Evolutionary conservation across 2,329 filamentous ascomycete genomes (phyloP), one percentile per base, ranked within the genome.

Genomic region (Colletotrichum chrysophilum): DNA sequence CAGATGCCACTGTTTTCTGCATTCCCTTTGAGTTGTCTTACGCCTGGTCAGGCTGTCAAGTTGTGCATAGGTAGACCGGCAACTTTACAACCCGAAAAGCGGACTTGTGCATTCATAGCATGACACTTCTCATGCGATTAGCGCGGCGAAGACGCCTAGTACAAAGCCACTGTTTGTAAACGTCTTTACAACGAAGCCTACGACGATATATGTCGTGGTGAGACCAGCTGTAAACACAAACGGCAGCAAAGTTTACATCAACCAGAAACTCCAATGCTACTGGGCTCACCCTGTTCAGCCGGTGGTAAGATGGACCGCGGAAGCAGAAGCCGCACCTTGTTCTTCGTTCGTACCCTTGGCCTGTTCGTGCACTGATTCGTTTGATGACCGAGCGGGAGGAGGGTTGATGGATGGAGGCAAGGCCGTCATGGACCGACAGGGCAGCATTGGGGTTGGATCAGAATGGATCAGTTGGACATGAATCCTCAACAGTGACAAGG

Each of bases 361-460:
- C 61, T 66, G 68, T 60, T 32, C 62, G 62, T 56, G 72, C 72
- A 75, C 72, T 75, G 62, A 62, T 67, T 72, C 32, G 56, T 72
- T 66, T 64, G 72, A 72, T 75, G 72, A 71, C 71, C 67, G 52
- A 75, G 36, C 69, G 62, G 58, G 69, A 38, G 52, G 36, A 72
- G 69, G 55, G 36, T 58, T 62, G 71, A 43, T 56, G 43, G 71
- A 70, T n/a, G 58, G 66, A 48, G 48, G 24, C 28, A 71, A 32
- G 32, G 48, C 36, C 38, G 26, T 48, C 28, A 69, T 62, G 36
- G 36, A 55, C 70, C 60, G n/a, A 28, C 56, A 30, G 24, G 18
- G 60, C 48, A 71, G 56, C 73, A 58, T 48, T 10, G 32, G 55
- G n/a, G 38, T 55, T 67, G 73, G 68, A 36, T 18, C 68, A 52